Percentiles rank a stretch among this genome's conserved stretches.
These are phyloP conservation scores for Pythium oligandrum DNA, from an alignment of 352 stramenopile species.

Conservation along the genomic window DNA sequence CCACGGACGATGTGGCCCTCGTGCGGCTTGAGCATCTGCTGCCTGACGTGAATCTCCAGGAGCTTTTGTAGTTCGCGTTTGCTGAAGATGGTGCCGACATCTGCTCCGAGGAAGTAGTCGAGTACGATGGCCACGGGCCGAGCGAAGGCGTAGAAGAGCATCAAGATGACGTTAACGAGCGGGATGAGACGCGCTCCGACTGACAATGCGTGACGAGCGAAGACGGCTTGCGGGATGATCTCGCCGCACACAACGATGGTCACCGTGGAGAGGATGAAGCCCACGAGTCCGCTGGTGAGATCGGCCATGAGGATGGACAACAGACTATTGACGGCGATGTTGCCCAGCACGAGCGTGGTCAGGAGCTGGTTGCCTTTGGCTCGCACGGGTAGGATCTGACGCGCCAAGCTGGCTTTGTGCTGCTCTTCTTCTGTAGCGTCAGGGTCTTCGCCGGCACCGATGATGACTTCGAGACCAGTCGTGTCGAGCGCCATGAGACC, in stretches of 20 bases:
- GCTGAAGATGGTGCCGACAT: slow-evolving; percentile 95
- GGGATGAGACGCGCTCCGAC: slow-evolving; percentile 72
- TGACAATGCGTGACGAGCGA: slow-evolving; percentile 89
- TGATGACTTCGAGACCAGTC: slow-evolving; percentile 95
- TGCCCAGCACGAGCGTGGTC: slow-evolving; percentile 96
- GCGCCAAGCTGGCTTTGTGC: slow-evolving; percentile 45
- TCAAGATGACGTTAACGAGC: slow-evolving; percentile 92
- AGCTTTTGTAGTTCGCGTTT: slow-evolving; percentile 92
- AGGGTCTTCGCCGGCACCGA: slow-evolving; percentile 81
- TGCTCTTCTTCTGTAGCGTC: slow-evolving; percentile 54
- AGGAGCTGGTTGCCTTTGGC: slow-evolving; percentile 95
- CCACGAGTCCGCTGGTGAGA: slow-evolving; percentile 78
- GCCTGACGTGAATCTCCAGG: slow-evolving; percentile 95
- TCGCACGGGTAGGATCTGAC: slow-evolving; percentile 84
- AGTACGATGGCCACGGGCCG: slow-evolving; percentile 89
- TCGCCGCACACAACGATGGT: slow-evolving; percentile 96
- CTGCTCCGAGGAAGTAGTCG: slow-evolving; percentile 90
- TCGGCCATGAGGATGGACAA: slow-evolving; percentile 97
- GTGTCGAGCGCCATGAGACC: slow-evolving; percentile 96
- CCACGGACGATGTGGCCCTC: slow-evolving; percentile 96
- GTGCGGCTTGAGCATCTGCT: slow-evolving; percentile 87
- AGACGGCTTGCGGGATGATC: slow-evolving; percentile 90
- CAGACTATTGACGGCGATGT: slow-evolving; percentile 95
- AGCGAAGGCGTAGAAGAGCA: slow-evolving; percentile 87
- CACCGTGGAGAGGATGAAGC: slow-evolving; percentile 93